Evolutionary conservation across 2,329 filamentous ascomycete genomes (phyloP).

Genomic region (Mycogone perniciosa): DNA sequence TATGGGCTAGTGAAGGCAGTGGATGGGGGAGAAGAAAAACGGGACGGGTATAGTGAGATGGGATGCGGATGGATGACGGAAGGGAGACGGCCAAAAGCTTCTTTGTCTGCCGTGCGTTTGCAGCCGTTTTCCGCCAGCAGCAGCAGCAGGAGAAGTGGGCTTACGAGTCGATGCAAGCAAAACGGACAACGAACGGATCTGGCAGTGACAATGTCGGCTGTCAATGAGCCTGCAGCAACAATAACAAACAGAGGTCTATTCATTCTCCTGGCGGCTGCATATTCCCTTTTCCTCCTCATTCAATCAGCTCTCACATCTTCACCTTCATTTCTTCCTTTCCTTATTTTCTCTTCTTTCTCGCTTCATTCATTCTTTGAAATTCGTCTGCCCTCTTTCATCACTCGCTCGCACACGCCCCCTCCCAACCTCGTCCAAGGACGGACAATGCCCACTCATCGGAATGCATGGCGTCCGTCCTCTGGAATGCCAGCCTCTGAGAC

Average conservation of each 20-base stretch:
- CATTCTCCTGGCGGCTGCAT: background rate
- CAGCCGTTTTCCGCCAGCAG: background rate
- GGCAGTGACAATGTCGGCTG: background rate
- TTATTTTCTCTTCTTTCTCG: background rate
- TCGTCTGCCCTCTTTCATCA: background rate
- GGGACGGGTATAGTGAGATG: too few relatives aligned
- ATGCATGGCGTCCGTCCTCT: slow-evolving; percentile 23
- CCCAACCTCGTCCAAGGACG: slow-evolving; percentile 27
- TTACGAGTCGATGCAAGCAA: background rate
- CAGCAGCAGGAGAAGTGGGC: too few relatives aligned
- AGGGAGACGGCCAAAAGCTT: too few relatives aligned
- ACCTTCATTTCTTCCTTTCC: background rate
- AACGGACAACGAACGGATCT: background rate
- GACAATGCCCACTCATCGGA: slow-evolving; percentile 28
- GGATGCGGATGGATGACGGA: too few relatives aligned
- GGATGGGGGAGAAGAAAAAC: too few relatives aligned
- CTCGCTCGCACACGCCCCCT: background rate
- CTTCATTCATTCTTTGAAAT: background rate
- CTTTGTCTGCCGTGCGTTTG: slow-evolving; percentile 9
- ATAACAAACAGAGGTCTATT: background rate
- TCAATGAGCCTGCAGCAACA: background rate
- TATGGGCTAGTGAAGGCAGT: background rate
- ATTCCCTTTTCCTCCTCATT: background rate
- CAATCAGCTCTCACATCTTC: background rate
- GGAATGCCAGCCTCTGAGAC: slow-evolving; percentile 33